Conservation (phyloP, 345 rosid genomes). For the Mallotus nudiflorus region DNA sequence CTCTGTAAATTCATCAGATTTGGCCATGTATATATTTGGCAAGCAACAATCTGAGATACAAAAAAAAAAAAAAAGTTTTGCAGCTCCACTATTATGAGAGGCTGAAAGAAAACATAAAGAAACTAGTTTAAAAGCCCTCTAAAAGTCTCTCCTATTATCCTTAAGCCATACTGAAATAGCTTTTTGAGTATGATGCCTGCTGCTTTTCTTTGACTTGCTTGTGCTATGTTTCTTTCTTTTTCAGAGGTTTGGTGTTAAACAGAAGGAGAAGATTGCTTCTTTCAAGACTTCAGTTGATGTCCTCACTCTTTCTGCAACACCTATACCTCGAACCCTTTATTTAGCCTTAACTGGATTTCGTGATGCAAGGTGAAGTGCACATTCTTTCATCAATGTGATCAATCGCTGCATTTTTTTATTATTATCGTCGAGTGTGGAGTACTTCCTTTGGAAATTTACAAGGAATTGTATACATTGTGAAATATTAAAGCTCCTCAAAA, state of each 20-base stretch:
- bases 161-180: slow-evolving; percentile 3
- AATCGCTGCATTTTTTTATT: too few species aligned
- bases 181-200: slow-evolving; percentile 9
- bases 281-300: slow-evolving; percentile 94
- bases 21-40: not conserved
- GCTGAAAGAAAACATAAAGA: not conserved
- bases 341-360: slow-evolving; percentile 96
- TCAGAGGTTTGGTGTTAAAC: slow-evolving; percentile 98
- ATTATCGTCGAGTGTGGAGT: not conserved
- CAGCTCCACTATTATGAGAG: not conserved
- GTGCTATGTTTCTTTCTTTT: slow-evolving; percentile 28
- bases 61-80: not conserved
- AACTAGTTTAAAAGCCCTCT: slow-evolving; percentile 1
- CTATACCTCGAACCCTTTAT: slow-evolving; percentile 94
- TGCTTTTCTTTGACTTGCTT: slow-evolving; percentile 15
- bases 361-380: slow-evolving; percentile 78
- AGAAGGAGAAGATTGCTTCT: slow-evolving; percentile 95
- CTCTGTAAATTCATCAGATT: not conserved
- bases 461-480: not conserved
- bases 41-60: not conserved
- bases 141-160: not conserved
- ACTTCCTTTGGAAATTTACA: not conserved
- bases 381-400: not conserved
- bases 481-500: not conserved
- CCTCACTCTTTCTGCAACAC: slow-evolving; percentile 94